Percentiles rank a stretch among this genome's conserved stretches.
These are phyloP conservation scores for Tylopilus sp. DNA, from an alignment of 768 basidiomycete genomes.

Conservation along the genomic window DNA sequence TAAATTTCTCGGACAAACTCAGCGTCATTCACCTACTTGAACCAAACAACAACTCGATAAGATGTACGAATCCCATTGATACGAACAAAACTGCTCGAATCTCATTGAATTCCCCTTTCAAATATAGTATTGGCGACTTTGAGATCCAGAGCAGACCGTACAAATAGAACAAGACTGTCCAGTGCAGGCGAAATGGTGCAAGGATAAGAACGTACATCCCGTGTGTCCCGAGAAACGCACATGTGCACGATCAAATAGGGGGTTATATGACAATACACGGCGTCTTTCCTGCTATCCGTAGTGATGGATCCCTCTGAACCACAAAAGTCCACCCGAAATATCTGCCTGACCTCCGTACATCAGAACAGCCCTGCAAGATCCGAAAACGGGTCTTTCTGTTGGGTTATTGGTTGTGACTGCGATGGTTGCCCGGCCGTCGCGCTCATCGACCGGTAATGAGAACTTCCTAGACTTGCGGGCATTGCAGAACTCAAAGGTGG, in stretches of 20 bases:
- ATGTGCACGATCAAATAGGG: neutral
- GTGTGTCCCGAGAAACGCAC: neutral
- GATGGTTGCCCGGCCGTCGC: conserved; percentile 16
- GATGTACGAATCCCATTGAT: too few relatives aligned
- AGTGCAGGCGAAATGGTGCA: neutral
- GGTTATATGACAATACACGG: neutral
- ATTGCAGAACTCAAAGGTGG: conserved; percentile 16
- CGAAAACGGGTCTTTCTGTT: conserved; percentile 77
- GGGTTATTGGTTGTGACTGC: conserved; percentile 24
- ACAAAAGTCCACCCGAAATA: neutral
- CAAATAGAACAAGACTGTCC: neutral
- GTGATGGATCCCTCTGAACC: neutral
- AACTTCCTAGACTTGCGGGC: conserved; percentile 6
- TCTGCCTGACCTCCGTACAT: neutral
- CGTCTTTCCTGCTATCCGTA: neutral
- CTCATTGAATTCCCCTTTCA: too few relatives aligned
- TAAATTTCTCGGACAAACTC: too few relatives aligned
- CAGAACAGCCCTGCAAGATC: conserved; percentile 78
- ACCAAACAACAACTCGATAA: too few relatives aligned
- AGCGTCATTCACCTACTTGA: too few relatives aligned
- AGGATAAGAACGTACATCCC: neutral
- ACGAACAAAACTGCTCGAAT: too few relatives aligned
- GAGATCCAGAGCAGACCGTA: too few relatives aligned
- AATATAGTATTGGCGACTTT: too few relatives aligned
- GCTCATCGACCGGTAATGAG: neutral